These are phyloP conservation scores for Alternaria sp. DNA, from an alignment of 2,329 filamentous ascomycete genomes.

Conservation along the genomic window DNA sequence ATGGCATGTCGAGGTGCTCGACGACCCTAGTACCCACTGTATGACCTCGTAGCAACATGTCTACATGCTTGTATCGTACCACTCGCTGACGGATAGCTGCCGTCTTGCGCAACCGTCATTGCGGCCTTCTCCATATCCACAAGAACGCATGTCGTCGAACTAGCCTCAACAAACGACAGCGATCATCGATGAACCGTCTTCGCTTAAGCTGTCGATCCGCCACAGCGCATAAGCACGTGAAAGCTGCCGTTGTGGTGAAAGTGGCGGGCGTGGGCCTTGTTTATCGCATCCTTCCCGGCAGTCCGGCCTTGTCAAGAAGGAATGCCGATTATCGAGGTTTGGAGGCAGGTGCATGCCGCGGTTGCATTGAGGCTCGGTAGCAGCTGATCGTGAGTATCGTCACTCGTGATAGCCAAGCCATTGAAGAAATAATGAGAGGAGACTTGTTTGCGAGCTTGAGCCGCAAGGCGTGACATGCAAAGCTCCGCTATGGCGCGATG, in stretches of 20 bases:
- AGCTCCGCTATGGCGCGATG: constrained; percentile 5
- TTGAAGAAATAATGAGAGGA: background rate
- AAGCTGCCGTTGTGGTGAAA: constrained; percentile 15
- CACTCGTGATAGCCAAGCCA: constrained; percentile 10
- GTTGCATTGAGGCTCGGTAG: constrained; percentile 16
- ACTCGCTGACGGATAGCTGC: background rate
- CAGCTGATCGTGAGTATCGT: constrained; percentile 15
- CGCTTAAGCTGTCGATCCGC: constrained; percentile 23
- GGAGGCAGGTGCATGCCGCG: constrained; percentile 17
- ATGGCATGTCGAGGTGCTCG: background rate
- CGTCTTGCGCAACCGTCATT: constrained; percentile 1
- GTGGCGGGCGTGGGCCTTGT: constrained; percentile 17
- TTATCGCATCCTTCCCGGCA: constrained; percentile 15
- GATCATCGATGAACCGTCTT: constrained; percentile 19
- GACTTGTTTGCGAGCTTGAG: constrained; percentile 10
- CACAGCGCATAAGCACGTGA: constrained; percentile 27
- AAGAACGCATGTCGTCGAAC: constrained; percentile 23
- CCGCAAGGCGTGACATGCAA: constrained; percentile 18
- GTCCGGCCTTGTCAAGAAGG: constrained; percentile 8
- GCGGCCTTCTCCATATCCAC: constrained; percentile 1
- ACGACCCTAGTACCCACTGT: background rate
- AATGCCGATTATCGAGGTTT: constrained; percentile 20
- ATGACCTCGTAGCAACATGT: background rate
- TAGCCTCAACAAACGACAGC: constrained; percentile 25
- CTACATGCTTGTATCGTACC: background rate